Conservation (phyloP, 2,329 filamentous ascomycete genomes). For the Aspergillus piperis region DNA sequence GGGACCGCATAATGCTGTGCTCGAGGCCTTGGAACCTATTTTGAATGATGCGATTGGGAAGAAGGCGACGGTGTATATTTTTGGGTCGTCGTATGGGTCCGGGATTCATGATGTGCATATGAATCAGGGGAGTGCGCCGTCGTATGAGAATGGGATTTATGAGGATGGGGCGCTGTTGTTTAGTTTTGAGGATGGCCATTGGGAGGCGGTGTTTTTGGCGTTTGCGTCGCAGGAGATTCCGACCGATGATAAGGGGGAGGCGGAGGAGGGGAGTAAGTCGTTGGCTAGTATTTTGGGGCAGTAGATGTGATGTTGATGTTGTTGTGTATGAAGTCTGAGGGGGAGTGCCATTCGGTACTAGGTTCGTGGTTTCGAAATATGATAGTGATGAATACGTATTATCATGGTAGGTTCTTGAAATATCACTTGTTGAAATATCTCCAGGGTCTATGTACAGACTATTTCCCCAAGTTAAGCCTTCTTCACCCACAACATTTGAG, state of each 20-base stretch:
- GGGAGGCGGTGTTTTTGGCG: slow-evolving; percentile 23
- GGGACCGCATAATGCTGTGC: slow-evolving; percentile 38
- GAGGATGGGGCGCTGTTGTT: slow-evolving; percentile 24
- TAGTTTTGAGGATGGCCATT: slow-evolving; percentile 12
- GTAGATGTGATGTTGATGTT: background rate
- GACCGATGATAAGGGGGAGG: slow-evolving; percentile 13
- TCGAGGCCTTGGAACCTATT: slow-evolving; percentile 19
- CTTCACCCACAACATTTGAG: slow-evolving; percentile 6
- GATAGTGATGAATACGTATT: no score
- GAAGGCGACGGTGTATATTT: slow-evolving; percentile 21
- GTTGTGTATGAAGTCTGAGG: no score
- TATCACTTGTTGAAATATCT: no score
- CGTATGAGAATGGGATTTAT: slow-evolving; percentile 21
- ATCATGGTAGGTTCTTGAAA: no score
- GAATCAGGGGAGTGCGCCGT: slow-evolving; percentile 22
- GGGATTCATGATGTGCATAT: slow-evolving; percentile 26
- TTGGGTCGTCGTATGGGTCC: slow-evolving; percentile 16
- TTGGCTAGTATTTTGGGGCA: slow-evolving; percentile 5
- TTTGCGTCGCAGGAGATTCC: slow-evolving; percentile 24
- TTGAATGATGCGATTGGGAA: slow-evolving; percentile 15
- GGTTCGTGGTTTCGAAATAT: no score
- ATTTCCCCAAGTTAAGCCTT: background rate
- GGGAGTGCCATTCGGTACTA: no score
- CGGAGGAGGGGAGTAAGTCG: background rate
- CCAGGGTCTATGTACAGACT: no score